Evolutionary conservation across 2,329 filamentous ascomycete genomes (phyloP).

Genomic region (Pseudocercospora macadamiae): DNA sequence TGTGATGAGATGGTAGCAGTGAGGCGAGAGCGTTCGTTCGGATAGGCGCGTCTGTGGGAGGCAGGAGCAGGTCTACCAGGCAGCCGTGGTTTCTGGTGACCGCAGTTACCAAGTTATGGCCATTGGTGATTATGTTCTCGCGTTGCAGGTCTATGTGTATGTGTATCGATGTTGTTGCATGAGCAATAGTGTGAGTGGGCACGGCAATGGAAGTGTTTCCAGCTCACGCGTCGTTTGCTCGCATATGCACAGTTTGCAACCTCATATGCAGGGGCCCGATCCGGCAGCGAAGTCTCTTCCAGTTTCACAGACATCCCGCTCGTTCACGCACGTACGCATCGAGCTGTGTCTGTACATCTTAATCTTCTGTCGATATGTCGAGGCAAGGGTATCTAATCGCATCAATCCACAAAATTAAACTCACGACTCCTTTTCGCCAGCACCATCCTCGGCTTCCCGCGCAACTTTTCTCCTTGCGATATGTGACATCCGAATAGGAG

Average conservation of each 20-base stretch:
- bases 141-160: neutral
- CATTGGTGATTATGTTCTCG: no score
- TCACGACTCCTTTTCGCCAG: neutral
- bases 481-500: conserved; percentile 37
- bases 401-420: neutral
- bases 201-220: neutral
- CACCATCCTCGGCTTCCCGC: neutral
- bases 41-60: no score
- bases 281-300: neutral
- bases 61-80: no score
- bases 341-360: no score
- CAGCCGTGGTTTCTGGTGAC: no score
- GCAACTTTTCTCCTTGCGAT: neutral
- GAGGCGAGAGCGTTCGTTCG: no score
- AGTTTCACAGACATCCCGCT: neutral
- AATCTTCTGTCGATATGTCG: no score
- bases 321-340: neutral
- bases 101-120: no score
- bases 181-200: neutral
- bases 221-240: neutral
- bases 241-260: neutral
- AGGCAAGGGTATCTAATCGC: neutral
- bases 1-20: no score
- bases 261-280: conserved; percentile 3
- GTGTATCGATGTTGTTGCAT: neutral